phyloP scores from a whole-genome alignment of 2,329 filamentous ascomycete species.

The Fusarium sp. region DNA sequence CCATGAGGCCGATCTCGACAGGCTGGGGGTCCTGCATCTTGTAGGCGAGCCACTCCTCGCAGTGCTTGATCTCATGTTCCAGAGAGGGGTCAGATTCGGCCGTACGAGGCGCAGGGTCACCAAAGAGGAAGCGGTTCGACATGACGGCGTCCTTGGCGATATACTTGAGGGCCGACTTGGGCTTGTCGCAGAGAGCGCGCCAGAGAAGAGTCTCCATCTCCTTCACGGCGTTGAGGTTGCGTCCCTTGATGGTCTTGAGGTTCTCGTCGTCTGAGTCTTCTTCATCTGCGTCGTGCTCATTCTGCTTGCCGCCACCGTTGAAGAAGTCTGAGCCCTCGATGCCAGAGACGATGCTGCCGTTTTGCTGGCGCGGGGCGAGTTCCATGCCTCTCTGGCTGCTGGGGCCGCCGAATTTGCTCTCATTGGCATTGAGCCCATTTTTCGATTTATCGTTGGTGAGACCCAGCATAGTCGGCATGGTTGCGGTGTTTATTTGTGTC shows the following conservation, averaged over 20 bases:
- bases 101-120: slow-evolving; percentile 42
- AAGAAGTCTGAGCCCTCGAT: slow-evolving; percentile 48
- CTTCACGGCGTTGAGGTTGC: slow-evolving; percentile 46
- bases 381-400: slow-evolving; percentile 40
- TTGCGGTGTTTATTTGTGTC: slow-evolving; percentile 20
- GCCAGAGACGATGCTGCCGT: slow-evolving; percentile 38
- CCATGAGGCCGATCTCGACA: slow-evolving; percentile 49
- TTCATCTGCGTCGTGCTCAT: slow-evolving; percentile 42
- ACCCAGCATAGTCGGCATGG: slow-evolving; percentile 49
- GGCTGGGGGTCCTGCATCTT: slow-evolving; percentile 50
- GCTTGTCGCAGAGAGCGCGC: slow-evolving; percentile 50
- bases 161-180: slow-evolving; percentile 48
- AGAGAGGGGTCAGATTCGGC: slow-evolving; percentile 48
- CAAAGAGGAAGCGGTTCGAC: slow-evolving; percentile 49
- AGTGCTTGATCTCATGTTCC: slow-evolving; percentile 47
- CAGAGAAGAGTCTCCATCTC: slow-evolving; percentile 51
- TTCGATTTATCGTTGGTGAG: slow-evolving; percentile 47
- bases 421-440: slow-evolving; percentile 38
- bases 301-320: slow-evolving; percentile 43
- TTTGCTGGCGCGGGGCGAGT: slow-evolving; percentile 29
- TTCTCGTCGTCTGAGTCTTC: slow-evolving; percentile 46
- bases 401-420: slow-evolving; percentile 35
- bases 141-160: slow-evolving; percentile 49
- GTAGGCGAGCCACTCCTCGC: slow-evolving; percentile 49
- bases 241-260: slow-evolving; percentile 49